Percentiles rank a stretch among this genome's conserved stretches.
Conservation (phyloP, 1,284 basidiomycete species). For the Pascua guehoae region DNA sequence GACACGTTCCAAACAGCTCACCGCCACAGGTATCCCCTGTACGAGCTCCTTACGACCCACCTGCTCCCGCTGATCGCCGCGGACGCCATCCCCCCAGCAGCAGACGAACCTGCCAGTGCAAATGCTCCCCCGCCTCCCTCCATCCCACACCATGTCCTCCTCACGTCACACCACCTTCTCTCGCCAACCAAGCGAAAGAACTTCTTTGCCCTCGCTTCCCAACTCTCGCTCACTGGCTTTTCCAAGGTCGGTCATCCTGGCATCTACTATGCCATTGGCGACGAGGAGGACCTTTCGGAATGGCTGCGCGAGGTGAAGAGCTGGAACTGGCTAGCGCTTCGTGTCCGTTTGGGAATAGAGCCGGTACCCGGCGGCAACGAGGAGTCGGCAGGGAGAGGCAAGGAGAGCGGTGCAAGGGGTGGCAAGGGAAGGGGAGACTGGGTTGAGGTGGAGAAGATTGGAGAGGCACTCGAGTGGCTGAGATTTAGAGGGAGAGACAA, state of each 20-base stretch:
- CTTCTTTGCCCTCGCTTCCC: constrained; percentile 60
- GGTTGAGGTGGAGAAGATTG: constrained; percentile 64
- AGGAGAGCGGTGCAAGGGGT: constrained; percentile 28
- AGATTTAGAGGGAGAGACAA: constrained; percentile 54
- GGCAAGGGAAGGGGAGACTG: constrained; percentile 43
- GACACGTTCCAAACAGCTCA: constrained; percentile 30
- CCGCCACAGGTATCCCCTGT: constrained; percentile 60
- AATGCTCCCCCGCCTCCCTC: not conserved
- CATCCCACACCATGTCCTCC: constrained; percentile 57
- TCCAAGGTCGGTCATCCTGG: constrained; percentile 71
- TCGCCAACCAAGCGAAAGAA: constrained; percentile 65
- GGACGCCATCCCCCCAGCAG: constrained; percentile 3
- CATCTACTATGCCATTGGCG: constrained; percentile 65
- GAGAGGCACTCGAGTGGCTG: constrained; percentile 67
- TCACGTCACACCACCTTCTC: constrained; percentile 69
- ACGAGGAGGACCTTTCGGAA: constrained; percentile 56
- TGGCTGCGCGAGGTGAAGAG: constrained; percentile 65
- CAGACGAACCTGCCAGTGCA: not conserved
- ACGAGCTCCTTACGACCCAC: constrained; percentile 58
- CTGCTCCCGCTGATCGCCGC: constrained; percentile 57
- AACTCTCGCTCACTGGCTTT: constrained; percentile 61
- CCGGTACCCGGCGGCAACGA: constrained; percentile 12
- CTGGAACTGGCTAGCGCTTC: constrained; percentile 73
- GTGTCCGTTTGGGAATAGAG: constrained; percentile 55
- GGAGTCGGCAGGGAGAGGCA: constrained; percentile 18